phyloP scores from a whole-genome alignment of 163 green algal species.

The Coccomyxa subellipsoidea region DNA sequence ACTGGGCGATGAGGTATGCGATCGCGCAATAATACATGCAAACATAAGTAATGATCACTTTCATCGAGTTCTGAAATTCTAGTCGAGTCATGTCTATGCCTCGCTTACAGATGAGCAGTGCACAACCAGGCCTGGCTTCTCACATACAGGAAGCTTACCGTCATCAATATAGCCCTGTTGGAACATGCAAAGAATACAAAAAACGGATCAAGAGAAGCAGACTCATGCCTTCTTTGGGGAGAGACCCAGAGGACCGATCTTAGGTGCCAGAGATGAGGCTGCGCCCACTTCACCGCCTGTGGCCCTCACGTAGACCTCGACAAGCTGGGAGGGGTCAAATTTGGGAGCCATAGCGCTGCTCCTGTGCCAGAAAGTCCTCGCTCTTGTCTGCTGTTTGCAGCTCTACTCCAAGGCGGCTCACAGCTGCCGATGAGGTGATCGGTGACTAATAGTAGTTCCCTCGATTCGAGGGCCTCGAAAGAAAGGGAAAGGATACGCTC shows the following conservation, averaged over 20 bases:
- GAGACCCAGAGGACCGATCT: slow-evolving; percentile 99
- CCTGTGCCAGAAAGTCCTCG: not conserved
- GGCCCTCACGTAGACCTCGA: slow-evolving; percentile 96
- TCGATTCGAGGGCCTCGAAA: too few species aligned
- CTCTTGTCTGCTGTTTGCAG: not conserved
- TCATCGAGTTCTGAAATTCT: too few species aligned
- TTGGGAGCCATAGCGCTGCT: slow-evolving; percentile 85
- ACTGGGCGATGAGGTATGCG: too few species aligned
- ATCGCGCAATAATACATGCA: too few species aligned
- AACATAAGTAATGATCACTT: too few species aligned
- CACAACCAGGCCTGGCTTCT: not conserved
- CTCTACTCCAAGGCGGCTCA: not conserved
- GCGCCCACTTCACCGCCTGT: slow-evolving; percentile 96
- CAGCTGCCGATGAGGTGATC: not conserved
- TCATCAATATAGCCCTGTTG: not conserved
- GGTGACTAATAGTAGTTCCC: not conserved
- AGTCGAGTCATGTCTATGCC: not conserved
- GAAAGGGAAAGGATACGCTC: too few species aligned
- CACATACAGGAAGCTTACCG: not conserved
- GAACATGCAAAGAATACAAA: too few species aligned
- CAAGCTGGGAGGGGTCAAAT: slow-evolving; percentile 88
- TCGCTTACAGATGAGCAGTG: too few species aligned
- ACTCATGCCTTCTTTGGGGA: slow-evolving; percentile 95
- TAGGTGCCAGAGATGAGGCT: slow-evolving; percentile 94
- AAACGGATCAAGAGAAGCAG: not conserved